Evolutionary conservation across 2,329 filamentous ascomycete genomes (phyloP).

Genomic region (Fusarium praegraminearum): DNA sequence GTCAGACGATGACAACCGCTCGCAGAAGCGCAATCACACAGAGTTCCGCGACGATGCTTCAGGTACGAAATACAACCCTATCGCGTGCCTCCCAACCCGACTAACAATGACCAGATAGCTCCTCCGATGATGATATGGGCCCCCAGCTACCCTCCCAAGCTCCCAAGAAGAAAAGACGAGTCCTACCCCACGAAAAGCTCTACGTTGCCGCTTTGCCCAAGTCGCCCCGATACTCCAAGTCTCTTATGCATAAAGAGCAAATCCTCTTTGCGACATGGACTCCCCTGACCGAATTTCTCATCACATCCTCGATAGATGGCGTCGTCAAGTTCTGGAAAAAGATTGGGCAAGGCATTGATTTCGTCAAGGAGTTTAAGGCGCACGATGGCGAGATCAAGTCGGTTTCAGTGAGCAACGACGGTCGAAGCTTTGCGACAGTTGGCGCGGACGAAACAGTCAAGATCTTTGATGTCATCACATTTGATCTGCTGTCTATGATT

Average conservation of each 20-base stretch:
- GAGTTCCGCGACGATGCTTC: slow-evolving; percentile 63
- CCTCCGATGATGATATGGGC: slow-evolving; percentile 92
- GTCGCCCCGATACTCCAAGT: slow-evolving; percentile 88
- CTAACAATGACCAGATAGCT: slow-evolving; percentile 64
- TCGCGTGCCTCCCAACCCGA: slow-evolving; percentile 4
- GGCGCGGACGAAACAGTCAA: slow-evolving; percentile 83
- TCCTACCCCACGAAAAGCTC: slow-evolving; percentile 93
- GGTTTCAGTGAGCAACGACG: slow-evolving; percentile 88
- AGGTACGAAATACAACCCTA: slow-evolving; percentile 48
- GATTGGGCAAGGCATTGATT: slow-evolving; percentile 87
- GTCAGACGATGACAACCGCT: slow-evolving; percentile 51
- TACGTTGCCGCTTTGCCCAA: slow-evolving; percentile 90
- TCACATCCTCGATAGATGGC: slow-evolving; percentile 94
- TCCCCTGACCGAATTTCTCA: slow-evolving; percentile 91
- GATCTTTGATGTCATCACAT: slow-evolving; percentile 85
- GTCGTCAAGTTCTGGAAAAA: slow-evolving; percentile 99
- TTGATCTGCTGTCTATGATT: slow-evolving; percentile 87
- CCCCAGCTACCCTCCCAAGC: slow-evolving; percentile 86
- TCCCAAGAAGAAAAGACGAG: slow-evolving; percentile 90
- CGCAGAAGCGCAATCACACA: slow-evolving; percentile 65
- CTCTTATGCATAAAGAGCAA: slow-evolving; percentile 98
- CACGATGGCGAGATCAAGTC: slow-evolving; percentile 87
- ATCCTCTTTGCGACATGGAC: slow-evolving; percentile 89
- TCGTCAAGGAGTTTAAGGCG: slow-evolving; percentile 97
- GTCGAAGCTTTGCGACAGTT: slow-evolving; percentile 91